A percentile compares a stretch with the other conserved stretches of the same genome.
These are phyloP conservation scores for Apiotrichum veenhuisii DNA, from an alignment of 1,284 basidiomycete species.

Conservation along the genomic window DNA sequence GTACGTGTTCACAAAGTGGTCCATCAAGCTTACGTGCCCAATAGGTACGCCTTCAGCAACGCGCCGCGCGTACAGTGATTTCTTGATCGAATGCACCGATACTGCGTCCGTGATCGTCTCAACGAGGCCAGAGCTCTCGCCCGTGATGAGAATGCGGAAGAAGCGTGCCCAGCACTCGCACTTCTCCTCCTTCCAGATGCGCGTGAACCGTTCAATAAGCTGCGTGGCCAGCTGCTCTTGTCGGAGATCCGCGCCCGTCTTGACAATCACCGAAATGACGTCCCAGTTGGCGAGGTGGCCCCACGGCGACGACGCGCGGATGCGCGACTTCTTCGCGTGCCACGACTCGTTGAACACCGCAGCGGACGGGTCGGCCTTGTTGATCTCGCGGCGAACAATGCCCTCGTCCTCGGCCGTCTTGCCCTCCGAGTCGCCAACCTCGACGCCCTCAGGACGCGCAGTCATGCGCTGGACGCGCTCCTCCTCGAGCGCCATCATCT, in stretches of 20 bases:
- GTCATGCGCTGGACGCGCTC: constrained; percentile 95
- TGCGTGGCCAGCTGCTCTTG: constrained; percentile 98
- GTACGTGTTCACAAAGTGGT: constrained; percentile 85
- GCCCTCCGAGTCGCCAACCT: constrained; percentile 44
- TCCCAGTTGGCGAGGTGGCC: constrained; percentile 79
- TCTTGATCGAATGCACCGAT: constrained; percentile 98
- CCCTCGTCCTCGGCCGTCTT: constrained; percentile 82
- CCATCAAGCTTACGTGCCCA: constrained; percentile 78
- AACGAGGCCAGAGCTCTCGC: constrained; percentile 84
- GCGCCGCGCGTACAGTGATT: constrained; percentile 89
- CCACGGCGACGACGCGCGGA: constrained; percentile 88
- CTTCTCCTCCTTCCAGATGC: constrained; percentile 92
- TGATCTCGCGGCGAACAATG: constrained; percentile 87
- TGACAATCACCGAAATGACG: constrained; percentile 93
- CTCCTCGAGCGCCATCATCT: constrained; percentile 96
- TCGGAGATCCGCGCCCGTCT: constrained; percentile 92
- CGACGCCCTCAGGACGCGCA: constrained; percentile 60
- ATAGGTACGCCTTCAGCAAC: constrained; percentile 68
- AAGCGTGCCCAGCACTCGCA: constrained; percentile 88
- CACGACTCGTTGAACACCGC: constrained; percentile 94
- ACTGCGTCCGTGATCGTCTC: constrained; percentile 96
- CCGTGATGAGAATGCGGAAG: constrained; percentile 87
- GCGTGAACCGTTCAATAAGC: constrained; percentile 85
- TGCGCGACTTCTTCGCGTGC: constrained; percentile 90
- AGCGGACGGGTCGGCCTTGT: constrained; percentile 92